Conservation (phyloP, 106 monocot genomes). For the Apostasia ramifera region DNA sequence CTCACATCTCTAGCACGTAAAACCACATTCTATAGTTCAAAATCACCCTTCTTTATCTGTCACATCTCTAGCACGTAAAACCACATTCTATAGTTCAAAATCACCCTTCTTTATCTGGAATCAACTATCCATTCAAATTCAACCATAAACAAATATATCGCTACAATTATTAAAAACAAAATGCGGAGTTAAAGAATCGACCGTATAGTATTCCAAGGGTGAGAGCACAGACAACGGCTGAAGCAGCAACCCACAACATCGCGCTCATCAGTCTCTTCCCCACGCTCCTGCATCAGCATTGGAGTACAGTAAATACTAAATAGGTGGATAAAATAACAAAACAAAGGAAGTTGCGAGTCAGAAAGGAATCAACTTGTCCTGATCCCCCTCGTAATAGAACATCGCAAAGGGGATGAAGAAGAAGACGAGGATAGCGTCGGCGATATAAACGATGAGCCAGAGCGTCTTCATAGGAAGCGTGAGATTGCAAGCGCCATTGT, state of each 20-base stretch:
- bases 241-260: slow-evolving; percentile 51
- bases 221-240: slow-evolving; percentile 73
- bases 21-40: background rate
- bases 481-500: slow-evolving; percentile 75
- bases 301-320: background rate
- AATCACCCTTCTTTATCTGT: background rate
- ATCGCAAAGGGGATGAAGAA: slow-evolving; percentile 91
- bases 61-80: background rate
- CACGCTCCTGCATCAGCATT: slow-evolving; percentile 38
- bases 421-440: slow-evolving; percentile 80
- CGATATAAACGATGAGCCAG: slow-evolving; percentile 84
- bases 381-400: slow-evolving; percentile 98
- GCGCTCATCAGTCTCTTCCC: slow-evolving; percentile 74
- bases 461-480: slow-evolving; percentile 95
- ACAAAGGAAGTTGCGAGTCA: background rate
- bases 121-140: background rate
- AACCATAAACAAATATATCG: background rate
- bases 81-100: background rate
- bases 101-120: background rate
- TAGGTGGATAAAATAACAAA: background rate
- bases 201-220: slow-evolving; percentile 83
- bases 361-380: slow-evolving; percentile 54
- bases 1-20: background rate
- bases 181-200: slow-evolving; percentile 9
- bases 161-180: background rate